Percentiles rank a stretch among this genome's conserved stretches.
Conservation (phyloP, 1,139 yeast genomes). For the Hansenula sp. region DNA sequence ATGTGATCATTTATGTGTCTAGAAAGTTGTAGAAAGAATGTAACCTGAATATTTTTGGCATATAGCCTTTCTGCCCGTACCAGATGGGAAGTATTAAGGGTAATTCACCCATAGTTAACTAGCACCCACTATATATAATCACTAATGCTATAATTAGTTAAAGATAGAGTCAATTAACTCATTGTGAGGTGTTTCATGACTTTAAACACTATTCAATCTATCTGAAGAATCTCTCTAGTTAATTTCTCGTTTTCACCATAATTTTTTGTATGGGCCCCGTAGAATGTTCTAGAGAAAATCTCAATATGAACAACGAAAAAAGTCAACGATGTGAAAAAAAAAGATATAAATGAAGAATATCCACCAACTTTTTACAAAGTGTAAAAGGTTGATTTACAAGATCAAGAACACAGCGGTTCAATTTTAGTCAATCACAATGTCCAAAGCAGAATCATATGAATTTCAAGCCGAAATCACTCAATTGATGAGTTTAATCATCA, state of each 20-base stretch:
- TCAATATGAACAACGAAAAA: not conserved
- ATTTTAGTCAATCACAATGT: constrained; percentile 33
- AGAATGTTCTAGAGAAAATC: constrained; percentile 3
- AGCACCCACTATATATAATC: too few species aligned
- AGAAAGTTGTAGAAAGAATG: too few species aligned
- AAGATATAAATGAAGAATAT: not conserved
- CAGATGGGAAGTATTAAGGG: too few species aligned
- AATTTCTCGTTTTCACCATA: not conserved
- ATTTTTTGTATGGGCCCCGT: not conserved
- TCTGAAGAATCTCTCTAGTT: too few species aligned
- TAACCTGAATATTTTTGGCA: too few species aligned
- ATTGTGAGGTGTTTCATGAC: too few species aligned
- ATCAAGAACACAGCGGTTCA: not conserved
- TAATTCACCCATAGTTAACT: too few species aligned
- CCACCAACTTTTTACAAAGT: not conserved
- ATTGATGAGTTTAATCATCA: constrained; percentile 99
- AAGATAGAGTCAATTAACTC: too few species aligned
- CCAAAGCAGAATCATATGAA: constrained; percentile 81
- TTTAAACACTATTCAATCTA: too few species aligned
- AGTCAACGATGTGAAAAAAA: not conserved
- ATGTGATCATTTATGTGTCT: too few species aligned
- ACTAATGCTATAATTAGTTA: too few species aligned
- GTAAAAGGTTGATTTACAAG: not conserved
- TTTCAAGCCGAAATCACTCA: constrained; percentile 99
- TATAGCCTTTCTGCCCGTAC: too few species aligned